Conservation (phyloP, 495 filamentous ascomycete species). For the Penicillium bovifimosum region DNA sequence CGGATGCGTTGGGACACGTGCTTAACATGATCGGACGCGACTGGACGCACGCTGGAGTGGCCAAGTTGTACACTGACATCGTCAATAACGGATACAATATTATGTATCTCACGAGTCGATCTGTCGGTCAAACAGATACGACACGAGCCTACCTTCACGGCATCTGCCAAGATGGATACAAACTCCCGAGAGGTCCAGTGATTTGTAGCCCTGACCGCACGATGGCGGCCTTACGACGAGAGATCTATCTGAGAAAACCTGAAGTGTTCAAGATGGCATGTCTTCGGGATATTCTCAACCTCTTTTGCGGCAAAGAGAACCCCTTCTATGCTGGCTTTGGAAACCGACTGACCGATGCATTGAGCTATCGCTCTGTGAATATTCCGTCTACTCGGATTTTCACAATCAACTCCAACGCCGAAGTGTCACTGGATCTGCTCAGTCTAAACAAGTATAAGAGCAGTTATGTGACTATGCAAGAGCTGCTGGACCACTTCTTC, state of each 20-base stretch:
- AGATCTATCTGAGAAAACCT: slow-evolving; percentile 93
- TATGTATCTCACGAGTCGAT: slow-evolving; percentile 92
- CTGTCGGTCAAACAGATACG: slow-evolving; percentile 87
- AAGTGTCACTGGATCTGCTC: slow-evolving; percentile 87
- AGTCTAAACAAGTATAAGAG: slow-evolving; percentile 93
- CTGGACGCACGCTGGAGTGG: slow-evolving; percentile 95
- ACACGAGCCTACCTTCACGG: slow-evolving; percentile 89
- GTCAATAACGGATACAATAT: slow-evolving; percentile 96
- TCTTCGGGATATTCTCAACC: slow-evolving; percentile 80
- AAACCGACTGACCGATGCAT: slow-evolving; percentile 91
- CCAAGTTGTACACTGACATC: slow-evolving; percentile 95
- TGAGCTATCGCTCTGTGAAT: slow-evolving; percentile 93
- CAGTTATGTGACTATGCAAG: slow-evolving; percentile 93
- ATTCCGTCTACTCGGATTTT: slow-evolving; percentile 93
- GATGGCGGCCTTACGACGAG: slow-evolving; percentile 87
- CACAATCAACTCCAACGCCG: slow-evolving; percentile 97
- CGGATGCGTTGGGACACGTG: slow-evolving; percentile 95
- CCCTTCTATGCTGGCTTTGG: slow-evolving; percentile 98
- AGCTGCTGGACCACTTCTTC: slow-evolving; percentile 96
- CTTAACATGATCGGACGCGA: slow-evolving; percentile 96
- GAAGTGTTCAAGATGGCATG: slow-evolving; percentile 99
- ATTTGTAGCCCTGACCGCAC: slow-evolving; percentile 94
- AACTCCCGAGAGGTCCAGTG: slow-evolving; percentile 81
- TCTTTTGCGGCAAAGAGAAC: slow-evolving; percentile 72
- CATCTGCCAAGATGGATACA: slow-evolving; percentile 81